phyloP scores from a whole-genome alignment of 208 protist genomes.

The Acanthamoeba lenticulata region DNA sequence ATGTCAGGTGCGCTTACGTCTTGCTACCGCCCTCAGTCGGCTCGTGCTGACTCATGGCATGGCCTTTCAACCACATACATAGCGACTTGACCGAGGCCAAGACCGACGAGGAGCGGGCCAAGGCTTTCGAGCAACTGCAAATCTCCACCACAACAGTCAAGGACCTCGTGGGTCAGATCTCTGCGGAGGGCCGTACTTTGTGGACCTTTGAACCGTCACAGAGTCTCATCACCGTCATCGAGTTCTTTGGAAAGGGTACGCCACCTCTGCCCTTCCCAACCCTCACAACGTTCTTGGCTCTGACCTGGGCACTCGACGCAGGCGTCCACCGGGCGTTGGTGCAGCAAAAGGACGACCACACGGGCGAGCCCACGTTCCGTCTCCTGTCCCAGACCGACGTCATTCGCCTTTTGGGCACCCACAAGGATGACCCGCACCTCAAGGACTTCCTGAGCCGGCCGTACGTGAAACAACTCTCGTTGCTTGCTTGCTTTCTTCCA shows the following conservation, averaged over 20 bases:
- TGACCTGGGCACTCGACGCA: neutral
- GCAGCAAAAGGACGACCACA: slow-evolving; percentile 37
- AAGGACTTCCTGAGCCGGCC: neutral
- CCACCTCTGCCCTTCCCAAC: too few species aligned
- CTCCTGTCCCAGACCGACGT: slow-evolving; percentile 45
- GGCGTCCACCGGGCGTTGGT: slow-evolving; percentile 11
- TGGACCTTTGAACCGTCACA: slow-evolving; percentile 17
- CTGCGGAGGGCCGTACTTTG: neutral
- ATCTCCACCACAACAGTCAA: neutral
- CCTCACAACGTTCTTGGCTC: too few species aligned
- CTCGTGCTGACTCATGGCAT: neutral
- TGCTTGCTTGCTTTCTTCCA: neutral
- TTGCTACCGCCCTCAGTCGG: neutral
- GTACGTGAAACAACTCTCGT: neutral
- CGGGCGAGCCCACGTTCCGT: neutral
- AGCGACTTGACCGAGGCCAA: slow-evolving; percentile 2
- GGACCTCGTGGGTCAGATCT: slow-evolving; percentile 45
- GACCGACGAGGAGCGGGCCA: slow-evolving; percentile 12
- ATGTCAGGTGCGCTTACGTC: neutral
- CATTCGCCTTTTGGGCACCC: neutral
- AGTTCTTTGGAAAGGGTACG: slow-evolving; percentile 29
- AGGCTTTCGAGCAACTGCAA: slow-evolving; percentile 2
- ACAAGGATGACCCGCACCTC: neutral
- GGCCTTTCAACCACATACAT: neutral
- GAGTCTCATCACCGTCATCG: neutral